Evolutionary conservation across 2,329 filamentous ascomycete genomes (phyloP), one percentile per base, ranked within the genome.

Genomic region (Phialocephala subalpina): DNA sequence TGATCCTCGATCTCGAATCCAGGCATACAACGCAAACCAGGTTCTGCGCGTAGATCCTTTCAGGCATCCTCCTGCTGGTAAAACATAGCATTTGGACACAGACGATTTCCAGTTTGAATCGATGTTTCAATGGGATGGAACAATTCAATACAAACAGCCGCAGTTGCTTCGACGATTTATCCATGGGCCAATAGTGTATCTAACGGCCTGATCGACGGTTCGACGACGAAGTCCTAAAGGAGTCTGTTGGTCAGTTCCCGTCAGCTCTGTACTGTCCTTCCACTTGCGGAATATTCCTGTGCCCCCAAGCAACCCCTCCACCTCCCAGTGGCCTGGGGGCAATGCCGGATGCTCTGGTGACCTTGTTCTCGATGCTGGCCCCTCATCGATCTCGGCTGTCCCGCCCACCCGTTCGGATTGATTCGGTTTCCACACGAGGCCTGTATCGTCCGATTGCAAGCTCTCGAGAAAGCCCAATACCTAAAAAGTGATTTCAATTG

Each of bases 321-420:
- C 29, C 9, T 33, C 9, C 25, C 2, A n/a, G 25, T 18, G 49
- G 18, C 14, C 18, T 27, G 22, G 22, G 27, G 27, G 49, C 25
- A 53, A 22, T 33, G 25, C 7, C 49, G 49, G 8, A 49, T 22
- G 45, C 18, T 49, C 20, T 36, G 57, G 27, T 47, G 55, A 38
- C 57, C 20, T 36, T 18, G 36, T 59, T 20, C 38, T 16, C 58
- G 38, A 59, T 45, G 35, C 20, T 12, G 22, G 56, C 36, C 42
- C 20, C 29, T 49, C 58, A 60, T 47, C 42, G 58, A 60, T 60
- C 58, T 60, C 58, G 58, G 45, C n/a, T 22, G 35, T 60, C 58
- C 42, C 58, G 42, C 47, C 38, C 38, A 33, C 33, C 42, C 42
- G 58, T 53, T 60, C 40, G 18, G 42, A 35, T 14, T 47, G 45